Evolutionary conservation across 169 alveolate species (phyloP).

Genomic region (Toxoplasma gondii): DNA sequence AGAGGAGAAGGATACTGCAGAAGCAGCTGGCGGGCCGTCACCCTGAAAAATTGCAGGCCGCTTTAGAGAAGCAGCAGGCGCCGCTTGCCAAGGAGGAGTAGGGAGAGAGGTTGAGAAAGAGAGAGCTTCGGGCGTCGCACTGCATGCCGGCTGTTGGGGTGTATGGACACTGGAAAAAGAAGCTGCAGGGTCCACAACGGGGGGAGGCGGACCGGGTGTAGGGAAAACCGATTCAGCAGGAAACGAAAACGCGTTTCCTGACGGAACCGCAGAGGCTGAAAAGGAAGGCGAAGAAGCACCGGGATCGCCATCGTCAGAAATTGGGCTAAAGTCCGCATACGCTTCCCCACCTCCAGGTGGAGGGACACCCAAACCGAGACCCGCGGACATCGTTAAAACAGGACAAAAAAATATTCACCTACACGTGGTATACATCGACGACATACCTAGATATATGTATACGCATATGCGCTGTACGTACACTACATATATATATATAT

Average conservation of each 20-base stretch:
- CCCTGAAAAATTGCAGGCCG: too few species aligned
- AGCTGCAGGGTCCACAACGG: not conserved
- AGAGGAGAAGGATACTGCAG: not conserved
- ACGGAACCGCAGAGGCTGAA: not conserved
- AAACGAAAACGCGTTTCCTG: not conserved
- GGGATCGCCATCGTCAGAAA: not conserved
- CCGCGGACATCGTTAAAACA: not conserved
- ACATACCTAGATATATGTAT: too few species aligned
- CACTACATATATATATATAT: too few species aligned
- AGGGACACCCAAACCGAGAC: not conserved
- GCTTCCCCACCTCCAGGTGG: not conserved
- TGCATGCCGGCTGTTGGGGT: not conserved
- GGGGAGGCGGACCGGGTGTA: not conserved
- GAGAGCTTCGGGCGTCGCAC: not conserved
- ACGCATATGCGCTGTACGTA: too few species aligned
- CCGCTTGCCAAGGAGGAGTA: not conserved
- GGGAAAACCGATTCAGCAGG: not conserved
- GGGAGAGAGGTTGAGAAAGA: not conserved
- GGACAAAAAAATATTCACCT: not conserved
- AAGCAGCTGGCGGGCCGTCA: too few species aligned
- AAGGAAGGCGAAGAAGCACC: not conserved
- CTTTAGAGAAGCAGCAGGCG: not conserved
- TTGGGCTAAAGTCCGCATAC: slow-evolving; percentile 7
- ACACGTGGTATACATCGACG: too few species aligned
- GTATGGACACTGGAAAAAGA: not conserved